A percentile compares a stretch with the other conserved stretches of the same genome.
Conservation (phyloP, 73 alveolate species). For the Paramecium pentaurelia region DNA sequence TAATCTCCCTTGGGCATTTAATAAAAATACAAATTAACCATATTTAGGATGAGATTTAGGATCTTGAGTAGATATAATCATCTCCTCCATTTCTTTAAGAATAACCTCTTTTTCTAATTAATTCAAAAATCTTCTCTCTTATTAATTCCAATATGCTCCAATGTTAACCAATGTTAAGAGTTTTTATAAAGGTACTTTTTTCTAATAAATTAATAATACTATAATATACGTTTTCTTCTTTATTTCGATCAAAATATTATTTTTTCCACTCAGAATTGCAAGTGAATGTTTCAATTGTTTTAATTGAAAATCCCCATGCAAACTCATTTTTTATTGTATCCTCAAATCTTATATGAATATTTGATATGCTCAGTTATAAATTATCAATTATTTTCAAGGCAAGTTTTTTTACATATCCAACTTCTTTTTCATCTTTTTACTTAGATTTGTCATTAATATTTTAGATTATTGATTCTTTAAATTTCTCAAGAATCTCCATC, state of each 20-base stretch:
- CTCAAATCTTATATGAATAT: constrained; percentile 92
- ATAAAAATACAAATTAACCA: background rate
- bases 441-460: constrained; percentile 45
- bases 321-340: constrained; percentile 54
- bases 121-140: background rate
- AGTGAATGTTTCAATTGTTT: background rate
- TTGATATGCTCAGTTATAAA: constrained; percentile 82
- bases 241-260: constrained; percentile 10
- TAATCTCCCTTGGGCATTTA: constrained; percentile 20
- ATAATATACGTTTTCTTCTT: background rate
- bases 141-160: constrained; percentile 33
- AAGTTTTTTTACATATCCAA: constrained; percentile 85
- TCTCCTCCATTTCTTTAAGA: background rate
- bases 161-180: background rate
- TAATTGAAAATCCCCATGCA: constrained; percentile 43
- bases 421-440: constrained; percentile 69
- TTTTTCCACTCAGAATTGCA: background rate
- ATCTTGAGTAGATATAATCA: background rate
- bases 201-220: background rate
- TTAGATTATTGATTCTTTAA: constrained; percentile 41
- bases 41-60: background rate
- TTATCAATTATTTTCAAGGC: constrained; percentile 89
- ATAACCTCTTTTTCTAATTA: background rate
- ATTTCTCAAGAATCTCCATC: constrained; percentile 61
- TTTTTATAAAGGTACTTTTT: constrained; percentile 33